phyloP scores from a whole-genome alignment of 2,329 filamentous ascomycete genomes.

The Nigrograna mackinnonii region DNA sequence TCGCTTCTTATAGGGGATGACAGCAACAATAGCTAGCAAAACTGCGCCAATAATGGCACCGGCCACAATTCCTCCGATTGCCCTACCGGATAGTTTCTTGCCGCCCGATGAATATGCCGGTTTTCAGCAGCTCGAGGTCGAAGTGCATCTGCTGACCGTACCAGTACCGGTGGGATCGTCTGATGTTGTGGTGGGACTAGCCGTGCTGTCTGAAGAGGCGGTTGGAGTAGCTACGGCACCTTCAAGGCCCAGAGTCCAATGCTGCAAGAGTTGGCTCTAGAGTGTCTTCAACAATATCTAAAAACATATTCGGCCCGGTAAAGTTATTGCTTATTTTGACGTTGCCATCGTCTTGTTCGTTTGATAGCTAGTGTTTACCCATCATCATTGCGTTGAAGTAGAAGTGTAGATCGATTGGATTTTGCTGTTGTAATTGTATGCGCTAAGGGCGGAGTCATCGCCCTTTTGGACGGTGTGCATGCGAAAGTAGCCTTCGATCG shows the following conservation, averaged over 20 bases:
- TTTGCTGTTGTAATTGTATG: constrained; percentile 6
- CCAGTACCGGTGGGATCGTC: too few relatives aligned
- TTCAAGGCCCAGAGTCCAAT: constrained; percentile 11
- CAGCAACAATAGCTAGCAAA: background rate
- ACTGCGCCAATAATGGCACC: background rate
- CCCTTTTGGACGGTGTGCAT: constrained; percentile 16
- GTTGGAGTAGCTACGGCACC: background rate
- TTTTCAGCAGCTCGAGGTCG: background rate
- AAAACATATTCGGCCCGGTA: constrained; percentile 13
- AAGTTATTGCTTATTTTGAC: constrained; percentile 16
- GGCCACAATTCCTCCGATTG: background rate
- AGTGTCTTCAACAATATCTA: constrained; percentile 10
- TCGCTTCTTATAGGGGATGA: too few relatives aligned
- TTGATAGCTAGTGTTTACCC: constrained; percentile 13
- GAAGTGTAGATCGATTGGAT: constrained; percentile 10
- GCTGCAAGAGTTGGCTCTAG: constrained; percentile 6
- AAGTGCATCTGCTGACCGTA: background rate
- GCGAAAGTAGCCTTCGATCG: constrained; percentile 5
- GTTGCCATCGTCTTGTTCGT: constrained; percentile 9
- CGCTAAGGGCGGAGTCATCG: constrained; percentile 10
- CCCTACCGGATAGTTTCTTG: background rate
- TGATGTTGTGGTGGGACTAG: too few relatives aligned
- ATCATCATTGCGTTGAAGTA: constrained; percentile 4
- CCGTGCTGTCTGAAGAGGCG: too few relatives aligned
- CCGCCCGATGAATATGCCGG: background rate